Evolutionary conservation across 371 early-diverging fungal species (phyloP).

Genomic region (Mortierella sp.): DNA sequence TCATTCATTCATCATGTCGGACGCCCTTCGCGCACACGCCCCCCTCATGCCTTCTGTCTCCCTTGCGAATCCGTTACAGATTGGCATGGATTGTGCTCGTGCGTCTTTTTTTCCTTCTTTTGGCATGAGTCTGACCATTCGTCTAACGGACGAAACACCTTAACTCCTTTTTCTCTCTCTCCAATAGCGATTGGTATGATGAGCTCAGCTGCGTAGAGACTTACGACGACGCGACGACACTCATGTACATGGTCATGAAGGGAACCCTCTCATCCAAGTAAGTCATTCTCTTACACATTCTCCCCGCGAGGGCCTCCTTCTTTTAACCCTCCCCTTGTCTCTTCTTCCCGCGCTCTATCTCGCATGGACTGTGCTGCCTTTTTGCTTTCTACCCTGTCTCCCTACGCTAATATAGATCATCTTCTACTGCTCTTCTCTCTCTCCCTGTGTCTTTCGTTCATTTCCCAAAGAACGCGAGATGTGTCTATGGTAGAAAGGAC

Average conservation of each 20-base stretch:
- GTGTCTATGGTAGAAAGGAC: slow-evolving; percentile 72
- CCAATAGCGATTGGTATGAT: slow-evolving; percentile 57
- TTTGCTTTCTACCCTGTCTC: not conserved
- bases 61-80: not conserved
- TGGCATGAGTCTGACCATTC: not conserved
- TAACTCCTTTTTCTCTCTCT: slow-evolving; percentile 1
- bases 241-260: slow-evolving; percentile 60
- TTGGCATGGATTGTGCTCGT: not conserved
- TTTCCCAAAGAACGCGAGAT: slow-evolving; percentile 64
- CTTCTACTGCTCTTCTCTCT: not conserved
- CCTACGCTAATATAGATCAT: slow-evolving; percentile 1
- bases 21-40: not conserved
- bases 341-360: not conserved
- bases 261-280: slow-evolving; percentile 54
- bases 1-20: not conserved
- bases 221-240: slow-evolving; percentile 49
- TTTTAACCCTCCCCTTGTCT: not conserved
- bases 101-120: not conserved
- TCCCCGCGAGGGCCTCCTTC: not conserved
- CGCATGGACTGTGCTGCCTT: not conserved
- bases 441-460: not conserved
- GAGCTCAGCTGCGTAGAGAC: slow-evolving; percentile 54
- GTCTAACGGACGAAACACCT: slow-evolving; percentile 5
- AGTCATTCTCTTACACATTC: slow-evolving; percentile 4
- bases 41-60: not conserved